Percentiles rank a stretch among this genome's conserved stretches.
phyloP scores from a whole-genome alignment of 179 eudicot genomes.

The Gypsophila paniculata region DNA sequence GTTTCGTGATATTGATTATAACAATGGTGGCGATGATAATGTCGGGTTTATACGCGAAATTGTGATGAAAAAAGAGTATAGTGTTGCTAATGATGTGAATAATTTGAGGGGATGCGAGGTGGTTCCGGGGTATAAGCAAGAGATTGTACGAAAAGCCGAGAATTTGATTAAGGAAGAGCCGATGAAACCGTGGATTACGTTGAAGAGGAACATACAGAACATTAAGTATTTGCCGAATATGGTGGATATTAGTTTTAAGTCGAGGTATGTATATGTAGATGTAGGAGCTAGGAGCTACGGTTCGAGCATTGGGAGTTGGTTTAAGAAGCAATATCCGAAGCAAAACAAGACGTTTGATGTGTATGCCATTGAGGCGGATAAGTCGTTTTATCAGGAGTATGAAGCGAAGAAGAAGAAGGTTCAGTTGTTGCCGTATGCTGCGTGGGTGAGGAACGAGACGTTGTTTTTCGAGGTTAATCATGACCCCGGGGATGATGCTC shows the following conservation, averaged over 20 bases:
- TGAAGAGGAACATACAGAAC: constrained; percentile 71
- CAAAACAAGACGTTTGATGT: constrained; percentile 82
- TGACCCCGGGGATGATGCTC: constrained; percentile 57
- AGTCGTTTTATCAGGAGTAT: constrained; percentile 62
- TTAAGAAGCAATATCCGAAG: constrained; percentile 85
- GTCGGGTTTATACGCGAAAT: constrained; percentile 49
- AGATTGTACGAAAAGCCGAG: constrained; percentile 57
- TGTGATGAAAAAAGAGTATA: constrained; percentile 52
- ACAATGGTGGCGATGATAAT: background rate
- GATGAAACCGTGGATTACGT: constrained; percentile 80
- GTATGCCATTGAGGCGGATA: constrained; percentile 88
- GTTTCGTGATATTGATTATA: constrained; percentile 37
- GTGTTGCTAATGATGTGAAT: constrained; percentile 14
- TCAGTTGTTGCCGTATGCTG: constrained; percentile 75
- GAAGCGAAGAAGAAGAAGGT: constrained; percentile 62
- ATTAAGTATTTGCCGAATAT: constrained; percentile 68
- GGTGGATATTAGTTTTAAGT: constrained; percentile 82
- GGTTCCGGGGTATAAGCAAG: constrained; percentile 59
- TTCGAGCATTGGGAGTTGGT: constrained; percentile 92
- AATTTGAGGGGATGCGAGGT: constrained; percentile 39
- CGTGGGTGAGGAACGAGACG: constrained; percentile 85
- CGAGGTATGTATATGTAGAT: constrained; percentile 74
- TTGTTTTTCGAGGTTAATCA: constrained; percentile 79
- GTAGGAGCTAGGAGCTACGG: constrained; percentile 96
- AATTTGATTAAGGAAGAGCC: constrained; percentile 67